A percentile compares a stretch with the other conserved stretches of the same genome.
These are phyloP conservation scores for Mallotus japonicus DNA, from an alignment of 441 rosid species.

Conservation along the genomic window DNA sequence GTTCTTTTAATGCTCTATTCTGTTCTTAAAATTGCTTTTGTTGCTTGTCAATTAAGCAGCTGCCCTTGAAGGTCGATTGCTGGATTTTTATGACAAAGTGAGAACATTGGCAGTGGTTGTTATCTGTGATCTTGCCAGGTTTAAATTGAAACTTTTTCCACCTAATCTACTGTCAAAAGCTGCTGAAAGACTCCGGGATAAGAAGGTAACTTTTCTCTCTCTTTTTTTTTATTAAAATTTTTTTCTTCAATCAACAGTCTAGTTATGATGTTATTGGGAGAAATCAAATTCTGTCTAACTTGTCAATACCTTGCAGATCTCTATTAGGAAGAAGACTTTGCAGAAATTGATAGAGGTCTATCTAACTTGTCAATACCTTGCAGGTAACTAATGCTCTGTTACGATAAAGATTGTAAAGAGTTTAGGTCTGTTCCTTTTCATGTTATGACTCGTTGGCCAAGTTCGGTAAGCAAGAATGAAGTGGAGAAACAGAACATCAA, in stretches of 20 bases:
- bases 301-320: constrained; percentile 38
- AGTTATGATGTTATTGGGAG: background rate
- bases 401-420: constrained; percentile 77
- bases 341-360: constrained; percentile 77
- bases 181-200: constrained; percentile 88
- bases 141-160: constrained; percentile 51
- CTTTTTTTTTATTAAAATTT: background rate
- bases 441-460: constrained; percentile 13
- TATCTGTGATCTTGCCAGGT: constrained; percentile 77
- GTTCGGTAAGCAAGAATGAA: too few relatives aligned
- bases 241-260: background rate
- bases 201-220: constrained; percentile 58
- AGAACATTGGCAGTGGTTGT: constrained; percentile 70
- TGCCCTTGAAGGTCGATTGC: constrained; percentile 70
- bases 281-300: constrained; percentile 5
- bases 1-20: constrained; percentile 26
- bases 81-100: constrained; percentile 89
- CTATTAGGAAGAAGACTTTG: constrained; percentile 83
- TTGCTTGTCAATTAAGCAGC: constrained; percentile 43
- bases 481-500: too few relatives aligned
- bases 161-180: constrained; percentile 57
- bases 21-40: constrained; percentile 20
- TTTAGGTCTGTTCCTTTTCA: constrained; percentile 54
- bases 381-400: constrained; percentile 75
- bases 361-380: constrained; percentile 84